Evolutionary conservation across 495 filamentous ascomycete genomes (phyloP).

Genomic region (Massariosphaeria phaeospora): DNA sequence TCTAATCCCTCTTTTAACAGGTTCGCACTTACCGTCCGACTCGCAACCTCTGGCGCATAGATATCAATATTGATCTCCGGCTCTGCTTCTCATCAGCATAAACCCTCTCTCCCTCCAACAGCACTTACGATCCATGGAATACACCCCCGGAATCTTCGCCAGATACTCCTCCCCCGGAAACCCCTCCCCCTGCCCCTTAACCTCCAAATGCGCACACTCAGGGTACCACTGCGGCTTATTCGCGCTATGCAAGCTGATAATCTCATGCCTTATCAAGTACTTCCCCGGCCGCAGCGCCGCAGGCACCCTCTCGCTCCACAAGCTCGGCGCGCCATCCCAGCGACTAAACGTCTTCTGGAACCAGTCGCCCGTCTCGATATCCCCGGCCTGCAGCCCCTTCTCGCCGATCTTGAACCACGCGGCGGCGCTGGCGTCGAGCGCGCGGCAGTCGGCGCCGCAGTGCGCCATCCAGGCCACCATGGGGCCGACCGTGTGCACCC

Average conservation of each 20-base stretch:
- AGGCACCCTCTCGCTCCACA: slow-evolving; percentile 35
- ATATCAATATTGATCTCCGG: slow-evolving; percentile 29
- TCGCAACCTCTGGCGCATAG: slow-evolving; percentile 14
- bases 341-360: slow-evolving; percentile 6
- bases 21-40: slow-evolving; percentile 18
- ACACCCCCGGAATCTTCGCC: slow-evolving; percentile 29
- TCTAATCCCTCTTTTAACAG: background rate
- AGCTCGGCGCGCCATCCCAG: slow-evolving; percentile 22
- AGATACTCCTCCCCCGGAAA: slow-evolving; percentile 20
- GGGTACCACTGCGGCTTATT: slow-evolving; percentile 28
- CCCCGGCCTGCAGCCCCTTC: slow-evolving; percentile 13
- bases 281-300: slow-evolving; percentile 38
- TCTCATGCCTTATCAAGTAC: slow-evolving; percentile 45
- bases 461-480: slow-evolving; percentile 54
- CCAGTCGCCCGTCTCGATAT: slow-evolving; percentile 9
- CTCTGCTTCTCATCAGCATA: slow-evolving; percentile 15
- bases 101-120: background rate
- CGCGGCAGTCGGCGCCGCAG: slow-evolving; percentile 46
- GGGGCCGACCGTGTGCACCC: slow-evolving; percentile 55
- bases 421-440: slow-evolving; percentile 45
- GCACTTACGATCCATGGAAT: slow-evolving; percentile 25
- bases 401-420: slow-evolving; percentile 49
- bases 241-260: slow-evolving; percentile 33
- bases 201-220: slow-evolving; percentile 25
- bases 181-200: slow-evolving; percentile 9